Base-by-base conservation (phyloP, 805 yeast genomes). In the Candida tammaniensis region DNA sequence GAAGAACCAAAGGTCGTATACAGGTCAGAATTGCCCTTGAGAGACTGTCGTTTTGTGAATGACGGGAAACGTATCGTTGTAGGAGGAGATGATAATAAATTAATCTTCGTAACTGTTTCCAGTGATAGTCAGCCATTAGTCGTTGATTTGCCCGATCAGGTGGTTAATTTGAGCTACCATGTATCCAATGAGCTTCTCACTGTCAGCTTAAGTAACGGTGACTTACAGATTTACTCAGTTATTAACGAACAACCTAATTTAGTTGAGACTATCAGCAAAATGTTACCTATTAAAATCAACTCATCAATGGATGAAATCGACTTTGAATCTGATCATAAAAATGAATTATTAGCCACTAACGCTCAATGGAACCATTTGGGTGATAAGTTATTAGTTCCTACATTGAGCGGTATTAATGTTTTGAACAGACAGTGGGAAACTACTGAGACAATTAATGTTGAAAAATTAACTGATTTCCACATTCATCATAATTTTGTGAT, bases 351-450 rank as follows among this genome's bases (percentile, higher is more conserved):
- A 1, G 59, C 80, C 17, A 70, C 85, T 0, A 72, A 71, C 26
- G 70, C 78, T 2, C 74, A 72, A 23, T 87, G 95, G 95, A 75
- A 78, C 37, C 75, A 82, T 2, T 67, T 72, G 34, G 95, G 95
- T 12, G 74, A 74, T 34, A 55, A 65, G n/a, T 64, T 87, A 30
- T 86, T 88, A 2, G 49, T 86, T 13, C 88, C 95, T 2, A 63
- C 82, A 5, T 60, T 65, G 23, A 60, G 68, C 14, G 59, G 68
- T 2, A 66, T 82, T 30, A 68, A 67, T 33, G 64, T 76, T 0
- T 77, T 60, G 35, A 55, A 61, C 36, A 55, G 76, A 15, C 53
- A 67, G 37, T 70, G 68, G 68, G 24, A 30, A 22, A 22, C 36
- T 14, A 15, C 42, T 23, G 36, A 59, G 28, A 36, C 34, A n/a